Conservation (phyloP, 139 green algal genomes). For the Limnomonas spitsbergensis region DNA sequence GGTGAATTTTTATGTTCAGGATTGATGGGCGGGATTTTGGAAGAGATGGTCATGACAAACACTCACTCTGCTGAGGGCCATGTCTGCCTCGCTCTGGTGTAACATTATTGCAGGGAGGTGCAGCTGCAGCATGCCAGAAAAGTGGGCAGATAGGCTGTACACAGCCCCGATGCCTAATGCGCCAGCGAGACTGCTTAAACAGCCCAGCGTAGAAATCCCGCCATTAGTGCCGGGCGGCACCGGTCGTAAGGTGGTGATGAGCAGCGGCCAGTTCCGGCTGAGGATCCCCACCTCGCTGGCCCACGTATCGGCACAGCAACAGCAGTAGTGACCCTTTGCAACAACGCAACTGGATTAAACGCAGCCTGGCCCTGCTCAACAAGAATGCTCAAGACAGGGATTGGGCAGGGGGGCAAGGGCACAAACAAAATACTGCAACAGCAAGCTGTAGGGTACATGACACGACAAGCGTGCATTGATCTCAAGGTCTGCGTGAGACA, state of each 20-base stretch:
- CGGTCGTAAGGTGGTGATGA: constrained; percentile 14
- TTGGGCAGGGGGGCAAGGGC: no score
- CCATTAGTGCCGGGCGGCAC: constrained; percentile 9
- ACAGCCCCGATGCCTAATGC: neutral
- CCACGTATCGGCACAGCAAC: constrained; percentile 20
- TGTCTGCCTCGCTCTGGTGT: neutral
- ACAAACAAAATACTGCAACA: no score
- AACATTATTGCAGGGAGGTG: neutral
- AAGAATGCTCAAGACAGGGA: no score
- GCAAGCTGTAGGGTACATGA: no score
- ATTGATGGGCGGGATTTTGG: neutral
- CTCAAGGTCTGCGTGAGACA: no score
- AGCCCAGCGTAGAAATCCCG: neutral
- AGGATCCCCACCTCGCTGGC: constrained; percentile 19
- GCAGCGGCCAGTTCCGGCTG: neutral
- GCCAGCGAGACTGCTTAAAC: neutral
- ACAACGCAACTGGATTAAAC: neutral
- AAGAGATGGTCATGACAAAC: neutral
- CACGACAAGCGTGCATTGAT: no score
- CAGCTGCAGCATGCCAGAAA: no score
- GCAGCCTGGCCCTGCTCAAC: neutral
- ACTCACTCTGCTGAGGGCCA: neutral
- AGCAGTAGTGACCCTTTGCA: constrained; percentile 18
- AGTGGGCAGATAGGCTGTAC: neutral
- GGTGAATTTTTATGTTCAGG: neutral